Evolutionary conservation across 2,329 filamentous ascomycete genomes (phyloP), one percentile per base, ranked within the genome.

Genomic region (Venturia asperata): DNA sequence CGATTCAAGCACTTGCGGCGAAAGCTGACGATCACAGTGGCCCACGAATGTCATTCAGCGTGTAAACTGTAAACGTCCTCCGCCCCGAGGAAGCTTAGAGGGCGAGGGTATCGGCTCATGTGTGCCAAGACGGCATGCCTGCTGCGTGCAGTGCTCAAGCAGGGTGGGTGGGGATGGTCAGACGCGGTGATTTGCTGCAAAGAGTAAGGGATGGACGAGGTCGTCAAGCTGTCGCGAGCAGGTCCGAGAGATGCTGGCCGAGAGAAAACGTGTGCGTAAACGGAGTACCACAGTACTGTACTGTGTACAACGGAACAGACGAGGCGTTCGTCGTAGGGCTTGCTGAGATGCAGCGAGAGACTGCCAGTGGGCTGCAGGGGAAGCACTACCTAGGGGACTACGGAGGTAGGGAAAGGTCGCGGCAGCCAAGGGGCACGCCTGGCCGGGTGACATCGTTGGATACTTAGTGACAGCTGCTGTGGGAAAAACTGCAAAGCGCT

Each of bases 261-360:
- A n/a, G 30, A 37, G 15, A 37, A n/a, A 9, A 9, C 2, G 15
- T 34, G 13, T 37, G 27, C 5, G 30, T 56, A 37, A n/a, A n/a
- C n/a, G n/a, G n/a, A n/a, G n/a, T n/a, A n/a, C n/a, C n/a, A n/a
- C n/a, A n/a, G n/a, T n/a, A n/a, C n/a, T n/a, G n/a, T n/a, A n/a
- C n/a, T n/a, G n/a, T n/a, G n/a, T 30, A 10, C 21, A 49, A 27
- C 27, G 21, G 2, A 49, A 24, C 10, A 19, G 24, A 55, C 49
- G 30, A 55, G 49, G 49, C 49, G 34, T 24, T 5, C 52, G 34
- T 56, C 52, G 52, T 56, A 37, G 52, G 52, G 52, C 52, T 56
- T 56, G 52, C 52, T 37, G 45, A 55, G 30, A 34, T 55, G 49
- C 52, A 56, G 27, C 30, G 10, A 47, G 19, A 47, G 43, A 47